Conservation (phyloP, 1,284 basidiomycete species). For the Irpex lacteus region DNA sequence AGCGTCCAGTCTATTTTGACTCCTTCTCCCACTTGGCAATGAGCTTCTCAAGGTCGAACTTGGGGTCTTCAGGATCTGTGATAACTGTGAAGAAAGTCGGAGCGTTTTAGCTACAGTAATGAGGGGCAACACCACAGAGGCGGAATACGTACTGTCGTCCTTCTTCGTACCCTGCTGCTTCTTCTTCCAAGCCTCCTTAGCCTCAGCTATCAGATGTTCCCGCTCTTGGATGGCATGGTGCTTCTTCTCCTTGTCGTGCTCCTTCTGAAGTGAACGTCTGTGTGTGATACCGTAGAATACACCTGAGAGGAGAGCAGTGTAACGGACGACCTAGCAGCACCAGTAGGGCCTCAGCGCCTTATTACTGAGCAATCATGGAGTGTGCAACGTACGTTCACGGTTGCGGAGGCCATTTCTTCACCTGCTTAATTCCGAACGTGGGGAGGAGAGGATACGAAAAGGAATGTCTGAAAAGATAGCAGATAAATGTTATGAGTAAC, state of each 20-base stretch:
- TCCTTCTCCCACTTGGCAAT: constrained; percentile 74
- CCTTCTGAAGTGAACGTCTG: constrained; percentile 85
- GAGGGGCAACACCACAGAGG: not conserved
- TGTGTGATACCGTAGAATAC: constrained; percentile 93
- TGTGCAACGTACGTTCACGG: constrained; percentile 28
- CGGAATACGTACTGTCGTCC: constrained; percentile 45
- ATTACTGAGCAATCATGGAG: not conserved
- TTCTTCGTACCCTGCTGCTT: constrained; percentile 54
- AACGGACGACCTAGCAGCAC: constrained; percentile 82
- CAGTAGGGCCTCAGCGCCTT: not conserved
- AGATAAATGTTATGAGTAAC: not conserved
- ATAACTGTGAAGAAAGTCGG: constrained; percentile 53
- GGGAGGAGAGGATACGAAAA: constrained; percentile 5
- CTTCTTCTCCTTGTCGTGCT: constrained; percentile 71
- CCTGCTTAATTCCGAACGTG: constrained; percentile 22
- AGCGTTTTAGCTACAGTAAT: constrained; percentile 16
- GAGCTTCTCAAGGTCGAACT: constrained; percentile 96
- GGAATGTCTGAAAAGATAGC: constrained; percentile 1
- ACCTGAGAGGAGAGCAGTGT: constrained; percentile 87
- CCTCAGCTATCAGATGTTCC: constrained; percentile 80
- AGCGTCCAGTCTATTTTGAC: constrained; percentile 34
- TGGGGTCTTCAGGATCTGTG: constrained; percentile 92
- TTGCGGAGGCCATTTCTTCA: constrained; percentile 31
- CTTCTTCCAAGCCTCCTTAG: constrained; percentile 88
- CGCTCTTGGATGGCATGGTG: constrained; percentile 70